Evolutionary conservation across 768 basidiomycete species (phyloP), one percentile per base, ranked within the genome.

Genomic region (Phlebiopsis flavidoalba): DNA sequence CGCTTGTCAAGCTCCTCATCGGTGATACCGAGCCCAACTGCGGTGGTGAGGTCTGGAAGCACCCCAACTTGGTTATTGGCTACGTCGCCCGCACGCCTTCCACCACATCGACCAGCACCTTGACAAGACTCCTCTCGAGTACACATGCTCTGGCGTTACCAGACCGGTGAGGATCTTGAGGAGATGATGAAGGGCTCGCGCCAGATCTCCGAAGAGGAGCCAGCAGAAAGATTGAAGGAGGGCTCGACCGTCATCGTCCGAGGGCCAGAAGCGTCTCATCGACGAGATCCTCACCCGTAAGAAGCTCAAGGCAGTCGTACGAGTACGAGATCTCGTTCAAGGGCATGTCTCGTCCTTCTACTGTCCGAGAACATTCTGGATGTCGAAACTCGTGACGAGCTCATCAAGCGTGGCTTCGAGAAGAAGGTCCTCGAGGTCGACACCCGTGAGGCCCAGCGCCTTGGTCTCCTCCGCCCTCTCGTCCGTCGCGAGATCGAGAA

Each of bases 141-240:
- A 98, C 84, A 94, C 84, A 94, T 98, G 93, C 80, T 98, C 66
- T 98, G 95, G 95, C 95, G 95, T 79, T 98, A 97, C 87, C 95
- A 98, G 84, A 98, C 95, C 61, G 95, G 95, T 75, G 95, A 98
- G 76, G 95, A 98, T 82, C 77, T 97, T 73, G 95, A 98, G 79
- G 95, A 97, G 80, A 84, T 98, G 86, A 78, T 77, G 77, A 98
- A 97, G 84, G 94, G 91, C 60, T 87, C 76, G 75, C 90, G 93
- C 66, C 81, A 88, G 76, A 91, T 98, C 74, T 79, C 83, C 63
- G 93, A 89, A 58, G 94, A 91, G 73, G 95, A 98, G 76, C n/a
- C 26, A 31, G 76, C 79, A 63, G 75, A 91, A 80, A 96, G 93
- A 87, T 97, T 98, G 95, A 92, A 95, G 82, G 95, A 98, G 69